phyloP scores from a whole-genome alignment of 495 filamentous ascomycete species.

The Hyaloscypha variabilis region DNA sequence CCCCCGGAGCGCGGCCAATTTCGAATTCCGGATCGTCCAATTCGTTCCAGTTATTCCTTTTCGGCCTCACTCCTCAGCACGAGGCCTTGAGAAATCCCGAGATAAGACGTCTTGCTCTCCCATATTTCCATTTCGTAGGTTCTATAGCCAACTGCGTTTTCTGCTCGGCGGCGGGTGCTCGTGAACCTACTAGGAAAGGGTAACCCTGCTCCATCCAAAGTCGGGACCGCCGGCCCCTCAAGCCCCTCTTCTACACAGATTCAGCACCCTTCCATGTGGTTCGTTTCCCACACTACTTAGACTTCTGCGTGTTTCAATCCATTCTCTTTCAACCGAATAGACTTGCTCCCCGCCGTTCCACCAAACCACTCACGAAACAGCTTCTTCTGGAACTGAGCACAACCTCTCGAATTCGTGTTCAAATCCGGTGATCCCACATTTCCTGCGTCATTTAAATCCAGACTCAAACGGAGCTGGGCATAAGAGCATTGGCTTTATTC shows the following conservation, averaged over 20 bases:
- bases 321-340: constrained; percentile 2
- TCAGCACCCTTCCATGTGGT: background rate
- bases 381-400: background rate
- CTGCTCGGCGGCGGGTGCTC: background rate
- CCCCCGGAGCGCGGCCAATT: background rate
- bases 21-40: background rate
- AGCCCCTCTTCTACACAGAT: background rate
- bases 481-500: constrained; percentile 1
- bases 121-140: background rate
- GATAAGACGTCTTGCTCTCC: background rate
- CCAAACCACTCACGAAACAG: constrained; percentile 2
- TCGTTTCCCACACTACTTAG: background rate
- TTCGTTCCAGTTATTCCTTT: background rate
- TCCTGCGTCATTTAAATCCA: constrained; percentile 1
- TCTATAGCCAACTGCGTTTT: background rate
- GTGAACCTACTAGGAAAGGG: constrained; percentile 1
- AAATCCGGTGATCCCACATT: background rate
- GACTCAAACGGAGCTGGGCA: background rate
- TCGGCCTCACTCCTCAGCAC: background rate
- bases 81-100: background rate
- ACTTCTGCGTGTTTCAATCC: background rate
- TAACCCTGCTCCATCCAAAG: background rate
- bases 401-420: background rate
- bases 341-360: background rate
- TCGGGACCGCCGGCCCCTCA: background rate